Percentiles rank a stretch among this genome's conserved stretches.
phyloP scores from a whole-genome alignment of 352 stramenopile species.

The Phytophthora capsici region DNA sequence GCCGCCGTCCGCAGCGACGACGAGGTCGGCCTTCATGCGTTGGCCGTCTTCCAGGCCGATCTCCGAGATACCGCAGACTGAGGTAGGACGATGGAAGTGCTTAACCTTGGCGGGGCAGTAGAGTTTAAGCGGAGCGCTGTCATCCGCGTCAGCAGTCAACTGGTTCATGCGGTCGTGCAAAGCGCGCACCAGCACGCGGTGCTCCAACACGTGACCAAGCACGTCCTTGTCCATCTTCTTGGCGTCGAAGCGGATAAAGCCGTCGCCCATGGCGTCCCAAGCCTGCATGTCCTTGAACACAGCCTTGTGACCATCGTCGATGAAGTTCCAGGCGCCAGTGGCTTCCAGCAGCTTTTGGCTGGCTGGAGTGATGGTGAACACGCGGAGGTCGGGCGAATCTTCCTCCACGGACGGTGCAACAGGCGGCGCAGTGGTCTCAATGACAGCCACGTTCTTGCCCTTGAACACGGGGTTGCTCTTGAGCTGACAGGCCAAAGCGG shows the following conservation, averaged over 20 bases:
- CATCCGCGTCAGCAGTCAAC: slow-evolving; percentile 45
- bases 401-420: slow-evolving; percentile 52
- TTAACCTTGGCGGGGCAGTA: slow-evolving; percentile 85
- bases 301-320: slow-evolving; percentile 58
- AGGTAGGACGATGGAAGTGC: slow-evolving; percentile 72
- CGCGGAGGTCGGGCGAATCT: slow-evolving; percentile 83
- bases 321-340: slow-evolving; percentile 80
- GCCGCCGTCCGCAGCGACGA: slow-evolving; percentile 90
- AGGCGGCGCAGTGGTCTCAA: slow-evolving; percentile 62
- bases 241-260: slow-evolving; percentile 89
- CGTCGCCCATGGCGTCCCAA: slow-evolving; percentile 90
- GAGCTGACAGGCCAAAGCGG: slow-evolving; percentile 80
- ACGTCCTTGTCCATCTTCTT: slow-evolving; percentile 59
- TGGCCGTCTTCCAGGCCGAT: slow-evolving; percentile 76
- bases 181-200: slow-evolving; percentile 86
- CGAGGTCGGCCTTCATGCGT: slow-evolving; percentile 74
- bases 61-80: slow-evolving; percentile 56
- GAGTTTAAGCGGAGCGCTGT: slow-evolving; percentile 70
- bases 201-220: slow-evolving; percentile 88
- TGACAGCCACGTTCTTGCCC: slow-evolving; percentile 79
- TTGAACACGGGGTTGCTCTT: slow-evolving; percentile 81
- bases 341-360: slow-evolving; percentile 82
- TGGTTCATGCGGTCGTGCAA: slow-evolving; percentile 89
- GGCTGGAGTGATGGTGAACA: slow-evolving; percentile 91
- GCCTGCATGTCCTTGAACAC: slow-evolving; percentile 92